These are phyloP conservation scores for Candida maesae DNA, from an alignment of 805 yeast genomes.

Conservation along the genomic window DNA sequence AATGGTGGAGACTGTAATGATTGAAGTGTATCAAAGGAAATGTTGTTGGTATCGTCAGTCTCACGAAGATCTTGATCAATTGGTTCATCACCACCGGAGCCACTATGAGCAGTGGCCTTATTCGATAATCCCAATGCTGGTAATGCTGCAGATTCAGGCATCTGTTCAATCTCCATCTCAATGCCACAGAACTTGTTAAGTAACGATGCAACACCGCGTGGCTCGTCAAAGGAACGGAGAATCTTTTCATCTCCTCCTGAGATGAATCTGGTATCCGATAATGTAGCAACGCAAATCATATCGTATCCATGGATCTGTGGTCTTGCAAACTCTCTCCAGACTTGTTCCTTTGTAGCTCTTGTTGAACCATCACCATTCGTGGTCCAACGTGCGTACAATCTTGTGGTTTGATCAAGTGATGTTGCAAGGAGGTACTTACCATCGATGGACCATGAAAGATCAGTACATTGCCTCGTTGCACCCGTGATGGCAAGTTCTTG, in stretches of 20 bases:
- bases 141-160: conserved; percentile 83
- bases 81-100: conserved; percentile 32
- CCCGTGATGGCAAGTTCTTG: conserved; percentile 68
- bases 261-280: conserved; percentile 62
- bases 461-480: conserved; percentile 69
- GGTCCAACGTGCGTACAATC: conserved; percentile 69
- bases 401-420: conserved; percentile 90
- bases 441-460: conserved; percentile 65
- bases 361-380: conserved; percentile 31
- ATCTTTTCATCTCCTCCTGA: conserved; percentile 97
- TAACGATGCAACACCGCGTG: conserved; percentile 67
- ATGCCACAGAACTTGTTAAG: conserved; percentile 53
- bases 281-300: conserved; percentile 73
- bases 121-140: conserved; percentile 94
- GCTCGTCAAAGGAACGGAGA: conserved; percentile 83
- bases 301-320: conserved; percentile 99
- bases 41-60: conserved; percentile 33
- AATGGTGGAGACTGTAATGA: conserved; percentile 61
- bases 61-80: conserved; percentile 29
- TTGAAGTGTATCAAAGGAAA: conserved; percentile 44
- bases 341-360: conserved; percentile 25
- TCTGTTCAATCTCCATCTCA: conserved; percentile 27
- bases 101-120: conserved; percentile 78
- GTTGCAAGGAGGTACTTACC: conserved; percentile 72
- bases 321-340: conserved; percentile 92